A percentile compares a stretch with the other conserved stretches of the same genome.
Conservation (phyloP, 371 early-diverging fungal genomes). For the Rhizopus sp. region DNA sequence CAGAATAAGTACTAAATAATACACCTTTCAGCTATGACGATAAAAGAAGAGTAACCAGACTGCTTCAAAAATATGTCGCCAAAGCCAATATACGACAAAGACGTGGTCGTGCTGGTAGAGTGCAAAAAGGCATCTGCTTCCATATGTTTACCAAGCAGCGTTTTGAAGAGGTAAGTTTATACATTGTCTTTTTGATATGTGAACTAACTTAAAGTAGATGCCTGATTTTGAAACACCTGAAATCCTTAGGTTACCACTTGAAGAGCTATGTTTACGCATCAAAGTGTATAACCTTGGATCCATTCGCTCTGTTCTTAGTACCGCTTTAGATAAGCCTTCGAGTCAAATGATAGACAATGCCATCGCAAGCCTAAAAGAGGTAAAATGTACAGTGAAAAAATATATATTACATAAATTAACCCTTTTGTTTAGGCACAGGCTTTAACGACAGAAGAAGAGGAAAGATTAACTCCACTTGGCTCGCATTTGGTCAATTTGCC, state of each 20-base stretch:
- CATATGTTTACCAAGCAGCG: constrained; percentile 63
- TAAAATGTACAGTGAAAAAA: constrained; percentile 9
- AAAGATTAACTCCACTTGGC: constrained; percentile 87
- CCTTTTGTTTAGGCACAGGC: constrained; percentile 42
- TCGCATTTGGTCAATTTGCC: constrained; percentile 84
- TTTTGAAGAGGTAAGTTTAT: constrained; percentile 51
- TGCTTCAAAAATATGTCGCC: constrained; percentile 73
- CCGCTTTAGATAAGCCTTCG: constrained; percentile 78
- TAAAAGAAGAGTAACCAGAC: constrained; percentile 62
- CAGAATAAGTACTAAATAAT: background rate
- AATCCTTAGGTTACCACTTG: constrained; percentile 79
- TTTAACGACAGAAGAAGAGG: constrained; percentile 37
- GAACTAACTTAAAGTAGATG: constrained; percentile 39
- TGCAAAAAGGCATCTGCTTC: constrained; percentile 80
- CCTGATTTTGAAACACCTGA: constrained; percentile 75
- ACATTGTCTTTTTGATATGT: background rate
- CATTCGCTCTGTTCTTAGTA: constrained; percentile 62
- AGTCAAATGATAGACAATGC: constrained; percentile 69
- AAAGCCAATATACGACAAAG: constrained; percentile 89
- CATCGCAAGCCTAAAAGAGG: constrained; percentile 60
- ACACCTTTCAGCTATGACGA: constrained; percentile 58
- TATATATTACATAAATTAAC: background rate
- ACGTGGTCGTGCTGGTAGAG: constrained; percentile 92
- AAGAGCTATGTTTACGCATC: constrained; percentile 78
- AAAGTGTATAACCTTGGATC: constrained; percentile 67